Base-by-base conservation (phyloP, 2,329 filamentous ascomycete species). In the Huntiella bhutanensis region DNA sequence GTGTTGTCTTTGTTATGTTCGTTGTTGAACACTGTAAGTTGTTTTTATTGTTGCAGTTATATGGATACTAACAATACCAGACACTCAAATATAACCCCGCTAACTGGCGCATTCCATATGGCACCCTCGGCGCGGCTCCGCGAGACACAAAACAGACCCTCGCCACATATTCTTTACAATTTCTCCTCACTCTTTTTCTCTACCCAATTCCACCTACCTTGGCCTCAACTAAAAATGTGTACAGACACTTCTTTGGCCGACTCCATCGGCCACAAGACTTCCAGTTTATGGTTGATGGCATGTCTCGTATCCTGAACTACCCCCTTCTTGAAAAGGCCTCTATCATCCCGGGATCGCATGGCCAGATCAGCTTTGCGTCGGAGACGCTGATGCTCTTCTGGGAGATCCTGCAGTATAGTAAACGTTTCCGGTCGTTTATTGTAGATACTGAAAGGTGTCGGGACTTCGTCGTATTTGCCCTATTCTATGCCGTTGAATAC, bases 371-470 rank as follows among this genome's bases (percentile, higher is more conserved):
- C 5, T 93, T 88, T 70, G 85, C 87, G 0, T 87, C 91, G 1
- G 91, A 98, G 62, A 92, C 92, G 66, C 78, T 96, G 47, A 91
- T 95, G 73, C 70, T 98, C 2, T 95, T 96, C 58, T 98, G 91
- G 91, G 91, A 98, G 64, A 77, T 85, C 34, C 76, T 91, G 4
- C 91, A 98, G 61, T 95, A 88, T 70, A 98, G 98, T 64, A 96
- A 94, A 63, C 75, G 88, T 49, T 98, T 98, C 64, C 74, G 91
- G 32, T 85, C 86, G 1, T 98, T 95, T 61, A 91, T 98, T 56
- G 88, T 96, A 52, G 91, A 98, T 55, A 96, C 91, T 0, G 85
- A 91, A 57, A 72, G 88, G 46, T 84, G 83, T 0, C 84, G 95
- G 56, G 91, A 98, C 59, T 95, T 96, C 61, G 71, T 95, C 44